These are phyloP conservation scores for Candida neerlandica DNA, from an alignment of 1,139 yeast genomes.

Conservation along the genomic window DNA sequence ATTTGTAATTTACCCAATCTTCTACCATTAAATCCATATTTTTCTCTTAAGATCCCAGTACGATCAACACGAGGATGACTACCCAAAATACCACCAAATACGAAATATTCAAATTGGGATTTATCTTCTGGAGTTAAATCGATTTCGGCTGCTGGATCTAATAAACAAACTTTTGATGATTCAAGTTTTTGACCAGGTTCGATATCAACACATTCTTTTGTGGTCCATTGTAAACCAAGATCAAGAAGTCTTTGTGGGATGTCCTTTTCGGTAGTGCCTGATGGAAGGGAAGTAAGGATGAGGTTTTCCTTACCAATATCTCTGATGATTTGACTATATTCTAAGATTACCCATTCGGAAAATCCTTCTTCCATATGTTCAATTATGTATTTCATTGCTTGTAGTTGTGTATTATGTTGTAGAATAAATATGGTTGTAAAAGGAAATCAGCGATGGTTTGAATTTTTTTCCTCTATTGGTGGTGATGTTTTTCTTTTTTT, in stretches of 20 bases:
- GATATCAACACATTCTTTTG: constrained; percentile 61
- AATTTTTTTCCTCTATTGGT: not conserved
- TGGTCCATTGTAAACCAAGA: constrained; percentile 81
- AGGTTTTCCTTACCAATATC: constrained; percentile 82
- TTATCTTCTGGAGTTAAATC: constrained; percentile 76
- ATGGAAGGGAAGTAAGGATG: constrained; percentile 75
- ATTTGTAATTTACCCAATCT: constrained; percentile 86
- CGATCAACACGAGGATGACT: constrained; percentile 97
- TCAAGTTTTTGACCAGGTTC: constrained; percentile 39
- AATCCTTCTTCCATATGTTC: constrained; percentile 98
- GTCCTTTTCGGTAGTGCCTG: constrained; percentile 57
- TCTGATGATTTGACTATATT: constrained; percentile 76
- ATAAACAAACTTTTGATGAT: constrained; percentile 66
- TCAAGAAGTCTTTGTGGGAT: constrained; percentile 64
- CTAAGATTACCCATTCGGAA: constrained; percentile 93
- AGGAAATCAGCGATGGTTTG: not conserved
- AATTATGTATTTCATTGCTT: constrained; percentile 88
- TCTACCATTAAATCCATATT: constrained; percentile 82
- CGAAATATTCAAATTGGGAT: constrained; percentile 73
- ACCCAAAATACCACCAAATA: constrained; percentile 95
- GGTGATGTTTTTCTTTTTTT: not conserved
- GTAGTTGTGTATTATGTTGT: not conserved
- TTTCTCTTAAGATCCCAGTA: constrained; percentile 80
- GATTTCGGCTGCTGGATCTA: constrained; percentile 82
- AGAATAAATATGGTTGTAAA: not conserved